A percentile compares a stretch with the other conserved stretches of the same genome.
Conservation (phyloP, 2,329 filamentous ascomycete genomes). For the Diaporthe humulicola region DNA sequence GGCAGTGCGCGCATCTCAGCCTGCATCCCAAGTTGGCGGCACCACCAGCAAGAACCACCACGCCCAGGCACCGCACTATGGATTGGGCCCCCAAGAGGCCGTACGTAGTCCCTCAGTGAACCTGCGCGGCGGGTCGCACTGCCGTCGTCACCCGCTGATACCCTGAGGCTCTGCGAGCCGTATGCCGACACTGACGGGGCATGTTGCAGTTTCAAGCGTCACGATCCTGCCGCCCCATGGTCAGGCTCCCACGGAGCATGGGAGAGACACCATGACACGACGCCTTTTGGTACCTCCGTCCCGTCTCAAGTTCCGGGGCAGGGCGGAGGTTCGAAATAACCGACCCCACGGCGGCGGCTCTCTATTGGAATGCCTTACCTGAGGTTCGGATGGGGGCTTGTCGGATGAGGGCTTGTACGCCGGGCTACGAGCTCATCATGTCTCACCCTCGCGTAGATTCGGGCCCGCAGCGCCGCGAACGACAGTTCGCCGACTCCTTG, state of each 20-base stretch:
- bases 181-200: neutral
- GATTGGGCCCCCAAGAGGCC: conserved; percentile 7
- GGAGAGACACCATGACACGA: conserved; percentile 15
- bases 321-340: neutral
- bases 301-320: neutral
- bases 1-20: conserved; percentile 28
- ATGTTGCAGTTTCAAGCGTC: neutral
- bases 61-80: neutral
- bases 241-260: conserved; percentile 1
- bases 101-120: neutral
- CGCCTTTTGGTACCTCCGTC: neutral
- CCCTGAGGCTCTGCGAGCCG: conserved; percentile 26
- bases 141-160: conserved; percentile 21
- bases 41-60: neutral
- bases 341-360: neutral
- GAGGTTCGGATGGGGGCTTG: neutral
- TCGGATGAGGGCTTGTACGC: conserved; percentile 10
- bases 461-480: neutral
- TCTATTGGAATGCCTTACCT: neutral
- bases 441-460: neutral
- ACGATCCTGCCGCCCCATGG: conserved; percentile 7
- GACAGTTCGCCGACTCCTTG: neutral
- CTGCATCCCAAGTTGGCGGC: conserved; percentile 26
- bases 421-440: conserved; percentile 1
- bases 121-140: conserved; percentile 21